These are phyloP conservation scores for Trametes polyzona DNA, from an alignment of 1,284 basidiomycete genomes.

Conservation along the genomic window DNA sequence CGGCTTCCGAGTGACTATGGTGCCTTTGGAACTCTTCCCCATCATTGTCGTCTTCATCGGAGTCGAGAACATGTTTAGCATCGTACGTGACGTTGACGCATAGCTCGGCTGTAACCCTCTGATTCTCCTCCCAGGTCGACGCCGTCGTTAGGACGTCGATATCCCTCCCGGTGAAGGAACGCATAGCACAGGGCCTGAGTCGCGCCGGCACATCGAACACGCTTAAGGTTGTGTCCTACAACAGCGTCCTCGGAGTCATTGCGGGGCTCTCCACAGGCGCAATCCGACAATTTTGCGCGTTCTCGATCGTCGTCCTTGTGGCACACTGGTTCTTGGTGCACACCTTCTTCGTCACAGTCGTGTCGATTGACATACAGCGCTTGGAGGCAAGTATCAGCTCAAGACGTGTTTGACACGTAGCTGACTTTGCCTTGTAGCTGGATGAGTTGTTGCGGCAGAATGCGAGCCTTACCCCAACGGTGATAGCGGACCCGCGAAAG, in stretches of 20 bases:
- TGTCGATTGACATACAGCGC: conserved; percentile 90
- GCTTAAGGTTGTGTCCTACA: conserved; percentile 89
- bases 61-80: conserved; percentile 95
- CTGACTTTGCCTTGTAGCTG: conserved; percentile 50
- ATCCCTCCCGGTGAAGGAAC: conserved; percentile 87
- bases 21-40: conserved; percentile 89
- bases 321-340: conserved; percentile 96
- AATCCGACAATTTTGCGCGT: conserved; percentile 92
- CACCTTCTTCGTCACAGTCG: conserved; percentile 89
- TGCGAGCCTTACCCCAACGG: conserved; percentile 48
- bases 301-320: conserved; percentile 92
- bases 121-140: conserved; percentile 60
- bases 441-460: conserved; percentile 79
- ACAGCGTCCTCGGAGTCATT: conserved; percentile 79
- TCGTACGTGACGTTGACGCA: conserved; percentile 56
- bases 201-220: conserved; percentile 91
- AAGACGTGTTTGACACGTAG: neutral
- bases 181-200: conserved; percentile 88
- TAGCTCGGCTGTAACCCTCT: conserved; percentile 6
- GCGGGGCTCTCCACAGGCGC: conserved; percentile 80
- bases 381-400: conserved; percentile 62
- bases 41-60: conserved; percentile 96
- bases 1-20: conserved; percentile 84
- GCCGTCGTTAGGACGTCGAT: conserved; percentile 91
- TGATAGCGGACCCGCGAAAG: conserved; percentile 34